Evolutionary conservation across 2,329 filamentous ascomycete species (phyloP), one percentile per base, ranked within the genome.

Genomic region (Hirsutella minnesotensis): DNA sequence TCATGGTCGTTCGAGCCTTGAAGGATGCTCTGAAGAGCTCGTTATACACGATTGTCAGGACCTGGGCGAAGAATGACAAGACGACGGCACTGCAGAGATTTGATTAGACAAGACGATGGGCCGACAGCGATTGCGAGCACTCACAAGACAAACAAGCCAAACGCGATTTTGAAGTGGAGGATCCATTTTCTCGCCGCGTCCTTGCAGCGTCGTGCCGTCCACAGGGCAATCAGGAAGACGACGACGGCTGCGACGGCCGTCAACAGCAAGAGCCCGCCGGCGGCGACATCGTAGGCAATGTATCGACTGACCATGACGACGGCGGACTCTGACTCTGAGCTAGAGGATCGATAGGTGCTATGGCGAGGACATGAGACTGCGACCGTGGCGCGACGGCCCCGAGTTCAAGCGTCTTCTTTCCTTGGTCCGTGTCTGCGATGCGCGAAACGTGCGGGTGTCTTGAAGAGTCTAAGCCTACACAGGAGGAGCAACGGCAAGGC

Each of bases 121-220:
- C 42, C 12, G 18, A n/a, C 13, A 34, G 33, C 41, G 12, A 16
- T 16, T 10, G 30, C 5, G 19, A 15, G 8, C 9, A 40, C 57
- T 38, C 39, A 63, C 60, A 51, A 20, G 4, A 45, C 31, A 22
- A 52, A 61, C 0, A 52, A 38, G 1, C 45, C 41, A 10, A 61
- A 46, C 1, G 55, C 53, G 2, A 41, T 4, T 37, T 57, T 58
- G 39, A 55, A 49, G 16, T 45, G 54, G 3, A 38, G 46, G 12
- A 56, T 50, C 16, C 51, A 57, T 22, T 39, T 47, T 30, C 55
- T 46, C 1, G 52, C 52, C 2, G 50, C 47, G 27, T 60, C 57
- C 0, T 45, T 47, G 16, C 46, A 46, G 24, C 47, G 44, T 2
- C 52, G 52, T 1, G 49, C 47, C 7, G 48, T n/a, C 34, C 52